Conservation (phyloP, 129 eudicot genomes). For the Centrapalus pauciflorus region DNA sequence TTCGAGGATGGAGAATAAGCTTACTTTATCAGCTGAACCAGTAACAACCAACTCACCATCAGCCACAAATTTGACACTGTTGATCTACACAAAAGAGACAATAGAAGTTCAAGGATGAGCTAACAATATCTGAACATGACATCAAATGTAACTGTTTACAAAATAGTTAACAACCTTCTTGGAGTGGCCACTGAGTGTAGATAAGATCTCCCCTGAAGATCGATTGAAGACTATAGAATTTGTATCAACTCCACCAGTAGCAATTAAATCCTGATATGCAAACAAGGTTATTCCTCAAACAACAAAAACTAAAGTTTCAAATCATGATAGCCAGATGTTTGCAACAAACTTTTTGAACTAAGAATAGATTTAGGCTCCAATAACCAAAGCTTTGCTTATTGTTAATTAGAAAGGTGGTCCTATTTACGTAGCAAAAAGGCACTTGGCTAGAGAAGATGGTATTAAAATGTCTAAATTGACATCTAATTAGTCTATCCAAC, state of each 20-base stretch:
- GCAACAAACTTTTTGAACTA: neutral
- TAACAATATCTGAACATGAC: neutral
- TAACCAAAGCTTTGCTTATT: neutral
- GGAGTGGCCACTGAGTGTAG: constrained; percentile 96
- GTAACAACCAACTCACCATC: constrained; percentile 76
- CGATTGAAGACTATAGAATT: constrained; percentile 85
- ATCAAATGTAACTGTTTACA: neutral
- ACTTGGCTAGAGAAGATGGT: neutral
- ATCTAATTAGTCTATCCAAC: neutral
- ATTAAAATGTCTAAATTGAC: neutral
- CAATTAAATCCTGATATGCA: constrained; percentile 70
- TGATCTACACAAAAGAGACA: constrained; percentile 45
- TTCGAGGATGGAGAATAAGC: neutral
- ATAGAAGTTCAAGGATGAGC: constrained; percentile 10
- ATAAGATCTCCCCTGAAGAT: constrained; percentile 73
- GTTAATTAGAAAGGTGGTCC: no score
- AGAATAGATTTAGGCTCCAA: neutral
- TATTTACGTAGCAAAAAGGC: neutral
- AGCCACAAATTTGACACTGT: constrained; percentile 81
- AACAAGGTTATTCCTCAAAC: neutral
- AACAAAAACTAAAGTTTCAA: constrained; percentile 1
- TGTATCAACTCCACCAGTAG: constrained; percentile 80
- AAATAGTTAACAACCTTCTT: constrained; percentile 62
- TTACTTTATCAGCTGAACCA: constrained; percentile 92
- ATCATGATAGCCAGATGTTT: neutral